phyloP scores from a whole-genome alignment of 345 rosid species.

The Acer negundo region DNA sequence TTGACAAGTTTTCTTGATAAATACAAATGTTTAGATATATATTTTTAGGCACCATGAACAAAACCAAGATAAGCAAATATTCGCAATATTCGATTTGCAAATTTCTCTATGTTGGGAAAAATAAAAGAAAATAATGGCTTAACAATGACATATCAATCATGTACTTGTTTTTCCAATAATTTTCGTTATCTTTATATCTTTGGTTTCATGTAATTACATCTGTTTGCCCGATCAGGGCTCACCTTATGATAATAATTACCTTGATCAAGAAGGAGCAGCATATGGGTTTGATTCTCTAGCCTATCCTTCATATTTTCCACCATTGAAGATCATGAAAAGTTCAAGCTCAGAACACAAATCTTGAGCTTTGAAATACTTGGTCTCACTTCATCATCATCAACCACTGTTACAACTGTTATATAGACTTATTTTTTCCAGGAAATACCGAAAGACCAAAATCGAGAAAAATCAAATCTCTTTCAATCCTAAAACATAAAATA shows the following conservation, averaged over 20 bases:
- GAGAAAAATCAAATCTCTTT: too few relatives aligned
- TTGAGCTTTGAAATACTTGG: too few relatives aligned
- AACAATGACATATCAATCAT: not conserved
- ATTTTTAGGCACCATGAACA: too few relatives aligned
- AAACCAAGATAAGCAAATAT: not conserved
- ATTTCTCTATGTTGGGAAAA: conserved; percentile 9
- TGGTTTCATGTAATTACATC: conserved; percentile 5
- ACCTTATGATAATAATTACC: conserved; percentile 13
- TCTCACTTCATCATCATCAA: too few relatives aligned
- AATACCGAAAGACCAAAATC: too few relatives aligned
- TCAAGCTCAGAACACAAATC: too few relatives aligned
- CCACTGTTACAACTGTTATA: conserved; percentile 23
- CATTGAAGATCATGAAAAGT: conserved; percentile 21
- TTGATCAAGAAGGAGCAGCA: conserved; percentile 16
- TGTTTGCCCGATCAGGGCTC: conserved; percentile 23
- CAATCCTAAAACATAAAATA: too few relatives aligned
- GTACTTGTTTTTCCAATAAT: not conserved
- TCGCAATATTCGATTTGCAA: not conserved
- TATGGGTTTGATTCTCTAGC: conserved; percentile 26
- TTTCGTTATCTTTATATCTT: not conserved
- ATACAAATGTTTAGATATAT: too few relatives aligned
- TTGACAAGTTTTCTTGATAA: too few relatives aligned
- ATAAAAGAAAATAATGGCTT: conserved; percentile 27
- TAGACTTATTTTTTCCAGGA: too few relatives aligned
- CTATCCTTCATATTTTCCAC: conserved; percentile 29